A percentile compares a stretch with the other conserved stretches of the same genome.
Conservation (phyloP, 192 early-diverging fungal species). For the Coemansia sp. region DNA sequence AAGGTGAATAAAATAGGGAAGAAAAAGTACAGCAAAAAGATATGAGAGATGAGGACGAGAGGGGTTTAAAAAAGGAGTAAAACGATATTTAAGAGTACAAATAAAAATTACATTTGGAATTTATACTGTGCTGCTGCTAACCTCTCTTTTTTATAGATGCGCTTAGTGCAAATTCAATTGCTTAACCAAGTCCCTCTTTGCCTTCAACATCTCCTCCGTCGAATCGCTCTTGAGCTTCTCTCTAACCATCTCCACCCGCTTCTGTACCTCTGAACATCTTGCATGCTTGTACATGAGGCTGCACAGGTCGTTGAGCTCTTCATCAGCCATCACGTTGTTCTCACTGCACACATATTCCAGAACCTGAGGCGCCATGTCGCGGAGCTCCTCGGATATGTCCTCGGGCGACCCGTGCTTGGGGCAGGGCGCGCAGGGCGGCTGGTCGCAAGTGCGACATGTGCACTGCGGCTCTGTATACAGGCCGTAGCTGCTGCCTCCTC, state of each 20-base stretch:
- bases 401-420: conserved; percentile 43
- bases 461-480: no score
- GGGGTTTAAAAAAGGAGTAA: background rate
- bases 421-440: conserved; percentile 14
- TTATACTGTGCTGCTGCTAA: background rate
- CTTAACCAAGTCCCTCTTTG: conserved; percentile 28
- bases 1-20: background rate
- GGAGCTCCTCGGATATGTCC: conserved; percentile 34
- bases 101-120: background rate
- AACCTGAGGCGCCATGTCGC: conserved; percentile 38
- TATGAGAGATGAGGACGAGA: background rate
- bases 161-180: conserved; percentile 26
- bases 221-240: conserved; percentile 32
- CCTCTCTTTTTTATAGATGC: no score
- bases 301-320: conserved; percentile 48
- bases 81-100: background rate
- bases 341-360: conserved; percentile 40
- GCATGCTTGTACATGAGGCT: conserved; percentile 50
- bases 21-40: background rate
- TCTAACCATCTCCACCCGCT: conserved; percentile 37
- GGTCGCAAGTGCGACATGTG: conserved; percentile 27
- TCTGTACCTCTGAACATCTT: conserved; percentile 48
- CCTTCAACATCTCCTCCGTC: conserved; percentile 29
- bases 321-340: conserved; percentile 34
- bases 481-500: no score